Conservation (phyloP, 2,329 filamentous ascomycete species). For the Phyllachora maydis region DNA sequence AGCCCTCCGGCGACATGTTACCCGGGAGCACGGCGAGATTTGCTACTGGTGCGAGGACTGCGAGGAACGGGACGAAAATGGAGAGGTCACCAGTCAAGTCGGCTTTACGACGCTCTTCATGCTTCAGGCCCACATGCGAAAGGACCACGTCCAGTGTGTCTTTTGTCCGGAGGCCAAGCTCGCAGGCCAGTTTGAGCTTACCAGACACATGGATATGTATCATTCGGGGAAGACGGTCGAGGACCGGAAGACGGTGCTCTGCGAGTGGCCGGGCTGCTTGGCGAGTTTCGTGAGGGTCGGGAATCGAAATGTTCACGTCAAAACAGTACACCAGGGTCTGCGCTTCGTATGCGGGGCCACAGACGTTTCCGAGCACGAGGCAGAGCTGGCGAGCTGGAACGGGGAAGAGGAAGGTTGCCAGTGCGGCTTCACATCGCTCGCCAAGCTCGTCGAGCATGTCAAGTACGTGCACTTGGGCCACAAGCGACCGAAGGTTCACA, state of each 20-base stretch:
- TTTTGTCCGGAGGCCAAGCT: constrained; percentile 56
- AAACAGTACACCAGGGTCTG: constrained; percentile 54
- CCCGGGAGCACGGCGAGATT: constrained; percentile 46
- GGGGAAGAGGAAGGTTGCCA: constrained; percentile 46
- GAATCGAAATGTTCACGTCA: constrained; percentile 67
- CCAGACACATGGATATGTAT: constrained; percentile 57
- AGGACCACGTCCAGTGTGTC: constrained; percentile 54
- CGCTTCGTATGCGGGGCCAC: constrained; percentile 62
- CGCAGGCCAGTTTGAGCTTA: constrained; percentile 43
- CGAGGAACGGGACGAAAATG: constrained; percentile 9
- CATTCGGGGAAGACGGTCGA: constrained; percentile 44
- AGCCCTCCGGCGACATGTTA: constrained; percentile 50
- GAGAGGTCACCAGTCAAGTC: constrained; percentile 15
- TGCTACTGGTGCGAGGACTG: constrained; percentile 68
- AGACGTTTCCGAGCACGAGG: constrained; percentile 30
- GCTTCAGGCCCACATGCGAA: constrained; percentile 52
- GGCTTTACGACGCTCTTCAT: constrained; percentile 54
- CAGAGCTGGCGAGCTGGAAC: constrained; percentile 39
- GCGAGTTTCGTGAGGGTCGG: constrained; percentile 64
- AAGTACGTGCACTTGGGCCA: constrained; percentile 59
- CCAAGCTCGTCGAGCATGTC: constrained; percentile 69
- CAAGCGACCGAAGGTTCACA: constrained; percentile 19
- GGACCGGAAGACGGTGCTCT: constrained; percentile 44
- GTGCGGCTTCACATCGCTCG: too few relatives aligned
- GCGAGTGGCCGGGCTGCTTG: constrained; percentile 45